Evolutionary conservation across 2,329 filamentous ascomycete species (phyloP).

Genomic region (Fusarium sp.): DNA sequence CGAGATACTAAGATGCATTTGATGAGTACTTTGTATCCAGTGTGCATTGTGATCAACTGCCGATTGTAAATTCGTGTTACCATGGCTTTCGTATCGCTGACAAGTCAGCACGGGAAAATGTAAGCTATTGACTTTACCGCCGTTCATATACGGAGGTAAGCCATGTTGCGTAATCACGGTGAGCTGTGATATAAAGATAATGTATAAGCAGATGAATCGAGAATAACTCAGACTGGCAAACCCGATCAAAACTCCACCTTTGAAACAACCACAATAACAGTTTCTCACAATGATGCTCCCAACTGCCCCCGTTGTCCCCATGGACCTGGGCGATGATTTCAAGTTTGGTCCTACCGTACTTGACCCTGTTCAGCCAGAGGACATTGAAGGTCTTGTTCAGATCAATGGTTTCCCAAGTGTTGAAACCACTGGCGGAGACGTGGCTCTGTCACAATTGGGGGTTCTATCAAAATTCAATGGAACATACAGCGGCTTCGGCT

Average conservation of each 20-base stretch:
- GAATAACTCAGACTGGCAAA: fast-evolving
- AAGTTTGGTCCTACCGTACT: constrained; percentile 34
- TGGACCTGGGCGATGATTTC: constrained; percentile 30
- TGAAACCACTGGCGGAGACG: constrained; percentile 3
- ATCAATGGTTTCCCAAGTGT: constrained; percentile 19
- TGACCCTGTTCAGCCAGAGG: constrained; percentile 27
- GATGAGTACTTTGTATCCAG: background rate
- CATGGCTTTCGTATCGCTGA: background rate
- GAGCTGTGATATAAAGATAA: background rate
- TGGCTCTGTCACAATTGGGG: constrained; percentile 34
- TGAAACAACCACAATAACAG: background rate
- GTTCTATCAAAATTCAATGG: constrained; percentile 47
- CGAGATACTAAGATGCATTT: background rate
- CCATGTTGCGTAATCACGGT: background rate
- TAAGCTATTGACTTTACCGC: background rate
- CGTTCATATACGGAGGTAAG: background rate
- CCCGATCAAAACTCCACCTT: too few relatives aligned
- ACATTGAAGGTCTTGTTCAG: constrained; percentile 1
- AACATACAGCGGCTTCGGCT: constrained; percentile 51
- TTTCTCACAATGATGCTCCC: constrained; percentile 13
- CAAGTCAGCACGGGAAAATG: background rate
- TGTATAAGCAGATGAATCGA: background rate
- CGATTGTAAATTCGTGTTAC: background rate
- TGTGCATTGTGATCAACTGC: background rate
- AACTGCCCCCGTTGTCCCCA: constrained; percentile 27